phyloP scores from a whole-genome alignment of 495 filamentous ascomycete species.

The Chaetomium fimeti region DNA sequence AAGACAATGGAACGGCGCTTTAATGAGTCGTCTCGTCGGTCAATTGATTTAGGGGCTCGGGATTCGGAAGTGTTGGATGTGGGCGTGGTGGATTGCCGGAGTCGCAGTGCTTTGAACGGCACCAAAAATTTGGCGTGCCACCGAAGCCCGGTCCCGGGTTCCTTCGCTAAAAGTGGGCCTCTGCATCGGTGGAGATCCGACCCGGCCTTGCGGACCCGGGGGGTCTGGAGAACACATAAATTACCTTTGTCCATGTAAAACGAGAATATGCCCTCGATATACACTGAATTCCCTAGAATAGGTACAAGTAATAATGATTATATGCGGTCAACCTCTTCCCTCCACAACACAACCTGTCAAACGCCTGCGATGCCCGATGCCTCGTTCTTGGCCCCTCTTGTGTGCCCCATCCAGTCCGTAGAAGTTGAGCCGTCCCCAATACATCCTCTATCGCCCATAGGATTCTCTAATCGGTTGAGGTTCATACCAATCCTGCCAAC shows the following conservation, averaged over 20 bases:
- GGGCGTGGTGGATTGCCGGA: slow-evolving; percentile 7
- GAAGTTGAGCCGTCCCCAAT: no score
- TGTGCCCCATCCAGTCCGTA: neutral
- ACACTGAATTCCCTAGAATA: neutral
- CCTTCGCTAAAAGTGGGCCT: slow-evolving; percentile 14
- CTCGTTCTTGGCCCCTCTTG: neutral
- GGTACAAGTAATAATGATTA: neutral
- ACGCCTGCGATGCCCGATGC: slow-evolving; percentile 19
- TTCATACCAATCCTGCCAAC: neutral
- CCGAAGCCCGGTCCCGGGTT: slow-evolving; percentile 11
- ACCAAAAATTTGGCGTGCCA: slow-evolving; percentile 23
- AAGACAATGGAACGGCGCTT: no score
- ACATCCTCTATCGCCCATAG: neutral
- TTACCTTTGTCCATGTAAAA: neutral
- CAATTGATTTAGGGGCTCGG: neutral
- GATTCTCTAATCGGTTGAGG: no score
- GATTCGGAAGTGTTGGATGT: neutral
- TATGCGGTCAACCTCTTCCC: neutral
- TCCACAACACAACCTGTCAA: slow-evolving; percentile 5
- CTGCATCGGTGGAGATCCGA: neutral
- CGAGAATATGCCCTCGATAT: neutral
- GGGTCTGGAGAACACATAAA: no score
- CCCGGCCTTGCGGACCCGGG: neutral
- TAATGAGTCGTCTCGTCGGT: neutral
- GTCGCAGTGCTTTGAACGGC: neutral